Conservation (phyloP, 2,329 filamentous ascomycete genomes). For the Penicillium sp. region DNA sequence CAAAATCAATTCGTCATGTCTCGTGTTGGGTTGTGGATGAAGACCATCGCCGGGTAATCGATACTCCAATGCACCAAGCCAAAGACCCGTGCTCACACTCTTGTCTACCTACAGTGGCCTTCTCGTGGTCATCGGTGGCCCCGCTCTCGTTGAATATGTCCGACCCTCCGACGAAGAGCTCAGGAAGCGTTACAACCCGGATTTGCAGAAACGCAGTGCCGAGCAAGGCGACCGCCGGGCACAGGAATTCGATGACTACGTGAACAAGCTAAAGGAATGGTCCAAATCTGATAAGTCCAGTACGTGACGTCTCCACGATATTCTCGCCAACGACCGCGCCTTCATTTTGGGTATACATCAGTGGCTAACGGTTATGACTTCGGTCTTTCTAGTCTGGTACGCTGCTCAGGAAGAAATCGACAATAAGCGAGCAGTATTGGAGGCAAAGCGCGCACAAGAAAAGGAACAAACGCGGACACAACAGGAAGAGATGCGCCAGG, state of each 20-base stretch:
- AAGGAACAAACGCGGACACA: slow-evolving; percentile 37
- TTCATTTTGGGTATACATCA: not conserved
- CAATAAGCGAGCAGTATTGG: slow-evolving; percentile 26
- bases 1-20: slow-evolving; percentile 41
- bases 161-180: slow-evolving; percentile 86
- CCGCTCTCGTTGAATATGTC: slow-evolving; percentile 72
- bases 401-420: slow-evolving; percentile 40
- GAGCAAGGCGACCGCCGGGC: slow-evolving; percentile 72
- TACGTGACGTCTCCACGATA: slow-evolving; percentile 44
- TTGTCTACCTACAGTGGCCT: slow-evolving; percentile 58
- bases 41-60: slow-evolving; percentile 69
- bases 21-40: slow-evolving; percentile 53
- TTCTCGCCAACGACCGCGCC: not conserved
- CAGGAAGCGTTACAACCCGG: slow-evolving; percentile 86
- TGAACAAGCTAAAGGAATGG: slow-evolving; percentile 78
- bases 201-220: slow-evolving; percentile 84
- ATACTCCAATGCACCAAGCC: slow-evolving; percentile 9
- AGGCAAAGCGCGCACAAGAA: slow-evolving; percentile 24
- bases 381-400: slow-evolving; percentile 38
- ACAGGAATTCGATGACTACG: slow-evolving; percentile 87
- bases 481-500: slow-evolving; percentile 42
- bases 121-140: slow-evolving; percentile 75
- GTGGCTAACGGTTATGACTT: slow-evolving; percentile 5
- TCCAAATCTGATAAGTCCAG: slow-evolving; percentile 90
- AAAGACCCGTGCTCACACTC: slow-evolving; percentile 7